phyloP scores from a whole-genome alignment of 805 yeast genomes.

The Starmerella geochares region DNA sequence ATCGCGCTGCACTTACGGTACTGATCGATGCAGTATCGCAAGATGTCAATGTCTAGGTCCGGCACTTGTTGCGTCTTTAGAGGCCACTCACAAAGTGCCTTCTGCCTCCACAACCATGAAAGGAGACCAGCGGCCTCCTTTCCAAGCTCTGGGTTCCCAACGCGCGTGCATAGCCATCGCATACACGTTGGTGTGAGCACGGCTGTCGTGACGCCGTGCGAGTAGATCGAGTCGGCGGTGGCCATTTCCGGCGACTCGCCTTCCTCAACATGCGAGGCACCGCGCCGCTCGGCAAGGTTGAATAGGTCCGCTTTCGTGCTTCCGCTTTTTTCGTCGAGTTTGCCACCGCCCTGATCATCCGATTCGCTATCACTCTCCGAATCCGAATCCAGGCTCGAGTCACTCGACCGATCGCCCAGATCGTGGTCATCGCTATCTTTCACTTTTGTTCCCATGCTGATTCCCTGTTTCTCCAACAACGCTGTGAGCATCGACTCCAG shows the following conservation, averaged over 20 bases:
- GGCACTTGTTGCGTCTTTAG: neutral
- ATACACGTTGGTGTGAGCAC: slow-evolving; percentile 18
- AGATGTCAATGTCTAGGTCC: slow-evolving; percentile 11
- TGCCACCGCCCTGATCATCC: slow-evolving; percentile 4
- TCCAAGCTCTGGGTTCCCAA: slow-evolving; percentile 17
- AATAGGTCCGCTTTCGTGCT: slow-evolving; percentile 5
- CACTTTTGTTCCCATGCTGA: too few relatives aligned
- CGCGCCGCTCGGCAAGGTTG: slow-evolving; percentile 14
- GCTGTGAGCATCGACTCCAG: slow-evolving; percentile 27
- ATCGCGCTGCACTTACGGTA: neutral
- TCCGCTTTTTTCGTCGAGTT: neutral
- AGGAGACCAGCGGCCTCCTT: slow-evolving; percentile 13
- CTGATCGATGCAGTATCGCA: slow-evolving; percentile 7
- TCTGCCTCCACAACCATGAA: slow-evolving; percentile 12
- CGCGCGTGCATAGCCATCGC: slow-evolving; percentile 19
- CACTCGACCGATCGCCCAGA: neutral
- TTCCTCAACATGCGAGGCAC: neutral
- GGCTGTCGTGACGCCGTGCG: slow-evolving; percentile 19
- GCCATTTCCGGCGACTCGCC: slow-evolving; percentile 12
- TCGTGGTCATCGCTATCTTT: too few relatives aligned
- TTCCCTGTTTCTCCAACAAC: slow-evolving; percentile 13
- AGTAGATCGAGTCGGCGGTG: slow-evolving; percentile 11
- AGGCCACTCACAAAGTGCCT: neutral
- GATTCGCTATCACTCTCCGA: neutral
- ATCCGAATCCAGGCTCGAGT: slow-evolving; percentile 1